A percentile compares a stretch with the other conserved stretches of the same genome.
phyloP scores from a whole-genome alignment of 495 filamentous ascomycete species.

The Wilcoxina mikolae region DNA sequence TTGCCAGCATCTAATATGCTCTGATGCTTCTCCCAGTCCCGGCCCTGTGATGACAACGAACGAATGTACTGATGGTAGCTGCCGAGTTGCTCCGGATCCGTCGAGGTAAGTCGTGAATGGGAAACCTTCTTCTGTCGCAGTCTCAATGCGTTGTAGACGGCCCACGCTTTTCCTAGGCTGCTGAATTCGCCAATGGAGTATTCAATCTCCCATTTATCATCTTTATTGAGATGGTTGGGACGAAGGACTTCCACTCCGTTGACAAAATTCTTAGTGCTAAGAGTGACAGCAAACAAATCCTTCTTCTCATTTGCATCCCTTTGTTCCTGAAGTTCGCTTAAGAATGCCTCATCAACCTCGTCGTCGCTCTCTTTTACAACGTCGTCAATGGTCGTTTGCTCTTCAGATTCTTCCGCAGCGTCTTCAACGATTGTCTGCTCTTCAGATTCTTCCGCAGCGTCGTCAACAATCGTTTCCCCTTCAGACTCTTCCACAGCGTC shows the following conservation, averaged over 20 bases:
- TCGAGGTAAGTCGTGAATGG: constrained; percentile 1
- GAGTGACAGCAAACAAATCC: constrained; percentile 41
- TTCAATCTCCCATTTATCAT: constrained; percentile 58
- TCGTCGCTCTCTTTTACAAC: background rate
- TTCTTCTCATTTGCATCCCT: constrained; percentile 4
- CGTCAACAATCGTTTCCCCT: constrained; percentile 25
- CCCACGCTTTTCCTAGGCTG: constrained; percentile 14
- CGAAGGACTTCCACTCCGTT: constrained; percentile 50
- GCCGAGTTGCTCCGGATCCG: constrained; percentile 14
- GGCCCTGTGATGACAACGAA: constrained; percentile 12
- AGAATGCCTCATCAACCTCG: background rate
- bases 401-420: constrained; percentile 15
- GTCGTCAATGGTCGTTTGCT: background rate
- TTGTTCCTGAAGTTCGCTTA: background rate
- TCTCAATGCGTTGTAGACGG: constrained; percentile 19
- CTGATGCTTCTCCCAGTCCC: constrained; percentile 17
- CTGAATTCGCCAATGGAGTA: constrained; percentile 53
- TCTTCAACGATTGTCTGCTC: constrained; percentile 10
- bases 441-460: background rate
- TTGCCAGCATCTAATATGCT: background rate
- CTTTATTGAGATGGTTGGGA: constrained; percentile 36
- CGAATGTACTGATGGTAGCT: constrained; percentile 19
- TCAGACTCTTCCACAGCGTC: constrained; percentile 13
- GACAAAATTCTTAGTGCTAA: constrained; percentile 57
- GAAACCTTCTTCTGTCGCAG: constrained; percentile 19